phyloP scores from a whole-genome alignment of 352 stramenopile species.

The Globisporangium spiculum region DNA sequence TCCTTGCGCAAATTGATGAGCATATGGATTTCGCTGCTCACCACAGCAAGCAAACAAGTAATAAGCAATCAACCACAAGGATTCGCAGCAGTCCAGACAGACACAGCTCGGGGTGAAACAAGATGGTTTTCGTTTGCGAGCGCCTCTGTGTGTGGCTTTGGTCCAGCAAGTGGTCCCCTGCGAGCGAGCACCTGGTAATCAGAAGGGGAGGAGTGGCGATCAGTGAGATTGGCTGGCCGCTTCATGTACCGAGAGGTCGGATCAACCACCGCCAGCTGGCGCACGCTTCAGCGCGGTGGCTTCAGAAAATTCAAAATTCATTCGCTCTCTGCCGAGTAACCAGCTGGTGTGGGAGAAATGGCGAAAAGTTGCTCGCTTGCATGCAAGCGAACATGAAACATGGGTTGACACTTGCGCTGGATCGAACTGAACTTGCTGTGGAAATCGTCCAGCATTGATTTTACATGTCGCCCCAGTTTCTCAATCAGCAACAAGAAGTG shows the following conservation, averaged over 20 bases:
- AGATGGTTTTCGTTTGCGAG: slow-evolving; percentile 8
- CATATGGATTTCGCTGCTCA: not conserved
- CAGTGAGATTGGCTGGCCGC: not conserved
- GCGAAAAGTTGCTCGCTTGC: not conserved
- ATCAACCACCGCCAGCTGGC: not conserved
- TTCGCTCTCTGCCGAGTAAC: not conserved
- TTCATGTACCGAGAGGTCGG: not conserved
- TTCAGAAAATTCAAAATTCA: slow-evolving; percentile 5
- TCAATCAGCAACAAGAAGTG: not conserved
- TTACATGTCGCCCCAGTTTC: not conserved
- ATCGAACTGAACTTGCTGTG: slow-evolving; percentile 8
- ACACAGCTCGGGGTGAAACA: slow-evolving; percentile 1
- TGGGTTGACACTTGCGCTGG: not conserved
- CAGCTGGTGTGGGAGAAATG: not conserved
- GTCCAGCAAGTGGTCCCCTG: not conserved
- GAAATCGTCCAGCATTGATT: not conserved
- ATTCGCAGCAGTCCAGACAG: not conserved
- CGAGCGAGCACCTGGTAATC: not conserved
- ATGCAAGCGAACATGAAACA: not conserved
- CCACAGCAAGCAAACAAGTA: not conserved
- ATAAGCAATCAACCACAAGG: not conserved
- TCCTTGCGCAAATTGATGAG: no score
- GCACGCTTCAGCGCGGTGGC: not conserved
- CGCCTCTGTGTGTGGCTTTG: not conserved
- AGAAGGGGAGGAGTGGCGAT: not conserved